Percentiles rank a stretch among this genome's conserved stretches.
phyloP scores from a whole-genome alignment of 139 green algal genomes.

The Chlorella sorokiniana region DNA sequence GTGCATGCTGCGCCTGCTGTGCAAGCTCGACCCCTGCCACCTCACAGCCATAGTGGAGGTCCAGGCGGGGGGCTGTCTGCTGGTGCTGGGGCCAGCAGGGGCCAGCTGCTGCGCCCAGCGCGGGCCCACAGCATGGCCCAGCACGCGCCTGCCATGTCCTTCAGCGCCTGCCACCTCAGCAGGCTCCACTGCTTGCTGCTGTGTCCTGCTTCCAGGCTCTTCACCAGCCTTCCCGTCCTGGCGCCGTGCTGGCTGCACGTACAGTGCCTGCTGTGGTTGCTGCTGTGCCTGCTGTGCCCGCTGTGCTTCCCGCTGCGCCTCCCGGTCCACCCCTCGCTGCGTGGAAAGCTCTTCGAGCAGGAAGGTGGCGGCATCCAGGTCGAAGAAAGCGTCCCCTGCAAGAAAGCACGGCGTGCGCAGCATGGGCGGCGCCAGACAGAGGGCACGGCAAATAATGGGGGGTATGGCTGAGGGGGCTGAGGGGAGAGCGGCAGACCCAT shows the following conservation, averaged over 20 bases:
- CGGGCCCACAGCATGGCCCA: slow-evolving; percentile 63
- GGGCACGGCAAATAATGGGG: no score
- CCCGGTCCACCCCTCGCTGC: slow-evolving; percentile 3
- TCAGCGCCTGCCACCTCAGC: background rate
- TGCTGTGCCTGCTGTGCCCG: slow-evolving; percentile 4
- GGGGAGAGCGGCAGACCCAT: background rate
- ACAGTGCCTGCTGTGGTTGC: background rate
- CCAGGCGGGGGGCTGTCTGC: no score
- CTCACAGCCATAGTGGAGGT: slow-evolving; percentile 31
- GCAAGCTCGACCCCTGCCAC: slow-evolving; percentile 4
- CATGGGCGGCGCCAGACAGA: no score
- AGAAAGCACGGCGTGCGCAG: background rate
- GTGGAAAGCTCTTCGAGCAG: slow-evolving; percentile 58
- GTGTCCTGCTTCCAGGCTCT: background rate
- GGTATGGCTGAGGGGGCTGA: background rate
- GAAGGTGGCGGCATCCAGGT: slow-evolving; percentile 79
- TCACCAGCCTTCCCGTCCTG: background rate
- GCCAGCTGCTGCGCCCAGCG: slow-evolving; percentile 53
- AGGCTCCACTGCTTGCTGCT: slow-evolving; percentile 33
- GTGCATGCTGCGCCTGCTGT: no score
- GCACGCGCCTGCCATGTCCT: background rate
- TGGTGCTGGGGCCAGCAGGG: no score
- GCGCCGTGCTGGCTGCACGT: background rate
- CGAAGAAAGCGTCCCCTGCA: slow-evolving; percentile 84
- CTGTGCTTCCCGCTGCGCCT: background rate